A percentile compares a stretch with the other conserved stretches of the same genome.
These are phyloP conservation scores for Fusarium domesticum DNA, from an alignment of 2,329 filamentous ascomycete species.

Conservation along the genomic window DNA sequence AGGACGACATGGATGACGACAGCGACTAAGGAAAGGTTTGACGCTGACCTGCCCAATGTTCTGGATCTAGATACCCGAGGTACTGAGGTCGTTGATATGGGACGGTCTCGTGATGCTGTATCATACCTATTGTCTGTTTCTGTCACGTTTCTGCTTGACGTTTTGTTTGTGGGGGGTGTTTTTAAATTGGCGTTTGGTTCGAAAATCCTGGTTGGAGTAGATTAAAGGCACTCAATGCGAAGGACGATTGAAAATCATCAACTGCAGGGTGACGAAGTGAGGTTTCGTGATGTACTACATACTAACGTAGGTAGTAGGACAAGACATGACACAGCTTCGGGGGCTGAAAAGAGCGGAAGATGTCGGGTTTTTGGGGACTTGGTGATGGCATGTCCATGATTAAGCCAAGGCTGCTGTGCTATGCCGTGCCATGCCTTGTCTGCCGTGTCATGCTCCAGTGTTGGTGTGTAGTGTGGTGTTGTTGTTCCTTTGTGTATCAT, in stretches of 20 bases:
- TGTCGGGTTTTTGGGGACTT: no score
- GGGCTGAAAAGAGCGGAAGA: no score
- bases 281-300: neutral
- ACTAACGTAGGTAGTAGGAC: neutral
- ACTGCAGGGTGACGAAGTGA: no score
- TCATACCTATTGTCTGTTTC: conserved; percentile 21
- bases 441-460: no score
- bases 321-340: neutral
- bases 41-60: conserved; percentile 2
- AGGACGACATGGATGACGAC: conserved; percentile 51
- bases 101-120: conserved; percentile 28
- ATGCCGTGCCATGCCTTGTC: no score
- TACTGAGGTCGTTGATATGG: conserved; percentile 25
- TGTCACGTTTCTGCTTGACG: conserved; percentile 18
- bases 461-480: no score
- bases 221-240: conserved; percentile 31
- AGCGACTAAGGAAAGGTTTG: conserved; percentile 42
- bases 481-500: no score
- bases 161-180: conserved; percentile 20
- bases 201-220: conserved; percentile 32
- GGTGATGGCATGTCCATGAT: no score
- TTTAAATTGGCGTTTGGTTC: conserved; percentile 29
- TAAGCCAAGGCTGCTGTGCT: no score
- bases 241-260: conserved; percentile 23
- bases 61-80: conserved; percentile 22